phyloP scores from a whole-genome alignment of 78 protist species.

The Pigoraptor vietnamica region DNA sequence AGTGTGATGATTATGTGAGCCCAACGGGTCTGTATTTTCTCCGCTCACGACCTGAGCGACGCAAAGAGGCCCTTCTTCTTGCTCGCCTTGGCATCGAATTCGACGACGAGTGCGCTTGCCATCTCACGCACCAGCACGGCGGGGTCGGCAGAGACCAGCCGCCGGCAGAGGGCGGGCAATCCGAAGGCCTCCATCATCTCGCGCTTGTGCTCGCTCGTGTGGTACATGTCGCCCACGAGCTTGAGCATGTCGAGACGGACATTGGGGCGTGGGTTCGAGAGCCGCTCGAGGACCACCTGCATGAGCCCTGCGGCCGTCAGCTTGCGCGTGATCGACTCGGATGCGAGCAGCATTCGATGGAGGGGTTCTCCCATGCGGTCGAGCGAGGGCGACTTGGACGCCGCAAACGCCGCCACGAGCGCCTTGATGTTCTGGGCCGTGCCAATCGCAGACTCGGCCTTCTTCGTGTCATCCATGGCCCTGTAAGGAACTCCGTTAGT shows the following conservation, averaged over 20 bases:
- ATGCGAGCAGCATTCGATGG: background rate
- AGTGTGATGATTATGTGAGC: too few relatives aligned
- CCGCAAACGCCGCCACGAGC: background rate
- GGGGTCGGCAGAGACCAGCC: background rate
- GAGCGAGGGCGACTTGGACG: background rate
- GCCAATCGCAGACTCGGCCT: background rate
- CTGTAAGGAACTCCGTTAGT: background rate
- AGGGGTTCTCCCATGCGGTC: background rate
- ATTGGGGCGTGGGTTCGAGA: background rate
- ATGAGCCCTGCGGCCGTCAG: background rate
- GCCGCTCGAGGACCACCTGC: background rate
- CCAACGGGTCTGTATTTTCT: too few relatives aligned
- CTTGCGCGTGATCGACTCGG: background rate
- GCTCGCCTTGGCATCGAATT: background rate
- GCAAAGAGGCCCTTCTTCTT: background rate
- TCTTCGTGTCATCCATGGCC: background rate
- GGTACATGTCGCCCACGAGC: background rate
- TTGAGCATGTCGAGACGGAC: conserved; percentile 7
- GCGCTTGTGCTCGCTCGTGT: background rate
- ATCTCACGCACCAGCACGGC: background rate
- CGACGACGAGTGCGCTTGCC: background rate
- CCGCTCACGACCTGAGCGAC: background rate
- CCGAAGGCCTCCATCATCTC: background rate
- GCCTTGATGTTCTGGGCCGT: background rate
- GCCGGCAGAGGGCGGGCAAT: background rate